Conservation (phyloP, 257 asterid species). For the Rauvolfia tetraphylla region DNA sequence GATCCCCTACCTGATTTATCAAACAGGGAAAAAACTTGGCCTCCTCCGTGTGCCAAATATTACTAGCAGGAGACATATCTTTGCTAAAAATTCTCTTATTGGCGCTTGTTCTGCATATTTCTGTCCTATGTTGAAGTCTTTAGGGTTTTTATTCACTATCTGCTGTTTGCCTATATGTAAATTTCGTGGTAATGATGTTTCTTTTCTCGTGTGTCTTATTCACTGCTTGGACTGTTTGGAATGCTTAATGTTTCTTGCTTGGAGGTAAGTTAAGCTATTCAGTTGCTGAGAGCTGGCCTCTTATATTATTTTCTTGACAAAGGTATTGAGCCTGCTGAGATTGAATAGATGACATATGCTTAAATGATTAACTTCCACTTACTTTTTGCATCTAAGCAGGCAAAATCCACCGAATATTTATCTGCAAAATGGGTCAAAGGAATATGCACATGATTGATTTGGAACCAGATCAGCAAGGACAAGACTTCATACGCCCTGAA, state of each 20-base stretch:
- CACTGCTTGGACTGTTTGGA: not conserved
- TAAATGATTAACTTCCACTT: not conserved
- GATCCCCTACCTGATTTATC: not conserved
- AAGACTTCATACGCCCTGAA: constrained; percentile 46
- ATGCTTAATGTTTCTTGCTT: not conserved
- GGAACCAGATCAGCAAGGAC: constrained; percentile 61
- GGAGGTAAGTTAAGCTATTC: not conserved
- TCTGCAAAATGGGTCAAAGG: constrained; percentile 62
- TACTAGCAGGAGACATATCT: not conserved
- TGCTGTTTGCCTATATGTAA: not conserved
- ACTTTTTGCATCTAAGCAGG: constrained; percentile 36
- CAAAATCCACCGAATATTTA: constrained; percentile 23
- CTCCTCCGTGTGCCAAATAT: not conserved
- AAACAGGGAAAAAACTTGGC: not conserved
- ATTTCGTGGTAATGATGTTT: not conserved
- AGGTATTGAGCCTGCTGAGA: constrained; percentile 10
- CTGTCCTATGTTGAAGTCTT: not conserved
- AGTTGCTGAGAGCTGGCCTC: not conserved
- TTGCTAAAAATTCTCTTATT: not conserved
- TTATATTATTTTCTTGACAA: not conserved
- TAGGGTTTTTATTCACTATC: not conserved
- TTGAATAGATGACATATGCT: not conserved
- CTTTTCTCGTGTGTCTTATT: not conserved
- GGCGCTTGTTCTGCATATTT: not conserved
- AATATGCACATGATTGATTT: constrained; percentile 48